Conservation (phyloP, 768 basidiomycete species). For the Tephrocybe sp. region DNA sequence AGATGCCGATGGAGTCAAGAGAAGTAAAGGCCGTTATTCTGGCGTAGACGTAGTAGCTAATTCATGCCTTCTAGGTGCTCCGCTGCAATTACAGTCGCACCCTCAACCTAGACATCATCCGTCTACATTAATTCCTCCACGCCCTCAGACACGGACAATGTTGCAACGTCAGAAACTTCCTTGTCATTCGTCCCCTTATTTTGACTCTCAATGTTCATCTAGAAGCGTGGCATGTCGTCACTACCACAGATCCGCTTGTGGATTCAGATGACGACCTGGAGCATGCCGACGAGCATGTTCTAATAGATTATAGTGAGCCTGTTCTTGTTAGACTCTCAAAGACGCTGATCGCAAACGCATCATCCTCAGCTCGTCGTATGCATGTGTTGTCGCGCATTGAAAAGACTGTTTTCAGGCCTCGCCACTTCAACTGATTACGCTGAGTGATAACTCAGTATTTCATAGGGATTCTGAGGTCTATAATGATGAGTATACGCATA, state of each 20-base stretch:
- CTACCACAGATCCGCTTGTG: slow-evolving; percentile 60
- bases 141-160: slow-evolving; percentile 39
- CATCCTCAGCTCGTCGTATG: slow-evolving; percentile 46
- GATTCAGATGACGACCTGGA: slow-evolving; percentile 72
- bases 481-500: no score
- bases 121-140: slow-evolving; percentile 41
- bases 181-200: slow-evolving; percentile 7
- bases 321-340: background rate
- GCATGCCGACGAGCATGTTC: slow-evolving; percentile 56
- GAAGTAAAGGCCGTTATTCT: slow-evolving; percentile 16
- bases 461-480: no score
- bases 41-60: background rate
- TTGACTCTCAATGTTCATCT: slow-evolving; percentile 13
- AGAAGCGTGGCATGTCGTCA: slow-evolving; percentile 77
- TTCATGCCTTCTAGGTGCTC: background rate
- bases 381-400: slow-evolving; percentile 12
- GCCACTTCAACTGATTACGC: background rate
- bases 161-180: slow-evolving; percentile 37
- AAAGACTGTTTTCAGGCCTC: slow-evolving; percentile 7
- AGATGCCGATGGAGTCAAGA: slow-evolving; percentile 16
- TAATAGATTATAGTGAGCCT: slow-evolving; percentile 64
- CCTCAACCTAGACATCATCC: slow-evolving; percentile 3
- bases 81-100: slow-evolving; percentile 14
- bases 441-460: background rate
- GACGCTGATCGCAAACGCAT: no score